Evolutionary conservation across 2,329 filamentous ascomycete species (phyloP), one percentile per base, ranked within the genome.

Genomic region (Talaromyces sp.): DNA sequence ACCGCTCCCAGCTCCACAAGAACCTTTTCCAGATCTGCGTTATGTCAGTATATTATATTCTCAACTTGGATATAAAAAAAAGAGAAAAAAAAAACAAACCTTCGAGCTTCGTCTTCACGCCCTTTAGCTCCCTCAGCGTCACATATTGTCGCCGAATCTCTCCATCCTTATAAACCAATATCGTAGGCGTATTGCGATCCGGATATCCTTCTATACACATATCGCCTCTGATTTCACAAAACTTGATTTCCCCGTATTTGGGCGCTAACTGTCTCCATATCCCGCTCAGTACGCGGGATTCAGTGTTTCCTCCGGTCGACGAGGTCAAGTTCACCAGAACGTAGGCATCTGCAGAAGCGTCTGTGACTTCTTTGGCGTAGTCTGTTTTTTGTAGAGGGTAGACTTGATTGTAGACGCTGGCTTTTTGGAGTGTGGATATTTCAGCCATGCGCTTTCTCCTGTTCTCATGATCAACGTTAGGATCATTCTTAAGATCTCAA

Each of bases 191-290:
- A 72, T 99, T 99, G 58, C 84, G 83, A 67, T 97, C 94, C 1
- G 94, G 94, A 73, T 99, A 99, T 40, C 91, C 91, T 72, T 97
- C 94, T 65, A 99, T 97, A 59, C 94, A 96, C 77, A 97, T 85
- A 69, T 91, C 87, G 6, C 87, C 94, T 65, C 87, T 84, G 65
- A 99, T 97, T 77, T 97, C 90, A 73, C 93, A 97, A 75, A 99
- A 99, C 76, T 99, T 99, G 73, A 99, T 80, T 63, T 99, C 93
- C 19, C 91, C 91, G 69, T 91, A 99, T 68, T 93, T 91, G 60
- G 75, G 77, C 0, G 94, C 93, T 40, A 94, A 82, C 68, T 91
- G 85, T 36, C 87, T 81, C 92, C 93, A 99, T 19, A 97, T 79
- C 69, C 96, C 89, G 0, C 87, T 86, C 65, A 97, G 76, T 3